Evolutionary conservation across 805 yeast species (phyloP).

Genomic region (Nakazawaea wickerhamii): DNA sequence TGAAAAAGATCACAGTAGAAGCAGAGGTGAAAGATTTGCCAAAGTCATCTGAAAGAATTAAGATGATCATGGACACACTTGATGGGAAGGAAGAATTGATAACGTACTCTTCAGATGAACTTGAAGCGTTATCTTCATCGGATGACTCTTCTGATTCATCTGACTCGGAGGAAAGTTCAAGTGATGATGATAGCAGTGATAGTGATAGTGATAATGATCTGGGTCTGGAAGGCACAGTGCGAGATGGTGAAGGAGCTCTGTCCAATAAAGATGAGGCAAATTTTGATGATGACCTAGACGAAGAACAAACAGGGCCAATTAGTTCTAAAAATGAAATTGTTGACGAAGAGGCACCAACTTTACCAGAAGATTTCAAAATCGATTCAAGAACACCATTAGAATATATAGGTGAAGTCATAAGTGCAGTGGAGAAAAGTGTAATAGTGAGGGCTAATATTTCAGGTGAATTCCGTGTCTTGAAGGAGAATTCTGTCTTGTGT

Average conservation of each 20-base stretch:
- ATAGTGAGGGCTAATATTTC: conserved; percentile 68
- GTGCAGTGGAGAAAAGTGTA: conserved; percentile 66
- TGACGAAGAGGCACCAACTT: conserved; percentile 60
- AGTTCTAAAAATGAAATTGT: conserved; percentile 69
- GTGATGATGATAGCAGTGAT: conserved; percentile 20
- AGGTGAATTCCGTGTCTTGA: conserved; percentile 79
- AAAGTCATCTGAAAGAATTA: not conserved
- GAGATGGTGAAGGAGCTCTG: conserved; percentile 11
- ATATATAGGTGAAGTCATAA: conserved; percentile 61
- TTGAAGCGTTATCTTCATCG: conserved; percentile 13
- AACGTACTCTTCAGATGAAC: conserved; percentile 19
- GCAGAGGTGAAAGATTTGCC: not conserved
- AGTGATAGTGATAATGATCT: conserved; percentile 14
- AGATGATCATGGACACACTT: conserved; percentile 13
- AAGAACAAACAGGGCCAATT: conserved; percentile 57
- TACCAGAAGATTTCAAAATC: conserved; percentile 64
- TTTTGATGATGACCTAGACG: conserved; percentile 37
- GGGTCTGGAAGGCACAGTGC: conserved; percentile 21
- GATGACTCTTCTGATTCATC: conserved; percentile 9
- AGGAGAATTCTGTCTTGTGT: conserved; percentile 77
- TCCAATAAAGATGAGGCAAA: conserved; percentile 15
- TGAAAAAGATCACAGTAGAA: too few relatives aligned
- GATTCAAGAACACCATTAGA: conserved; percentile 61
- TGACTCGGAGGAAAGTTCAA: not conserved
- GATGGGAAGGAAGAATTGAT: conserved; percentile 18